Conservation (phyloP, 352 stramenopile species). For the Nothophytophthora sp. region DNA sequence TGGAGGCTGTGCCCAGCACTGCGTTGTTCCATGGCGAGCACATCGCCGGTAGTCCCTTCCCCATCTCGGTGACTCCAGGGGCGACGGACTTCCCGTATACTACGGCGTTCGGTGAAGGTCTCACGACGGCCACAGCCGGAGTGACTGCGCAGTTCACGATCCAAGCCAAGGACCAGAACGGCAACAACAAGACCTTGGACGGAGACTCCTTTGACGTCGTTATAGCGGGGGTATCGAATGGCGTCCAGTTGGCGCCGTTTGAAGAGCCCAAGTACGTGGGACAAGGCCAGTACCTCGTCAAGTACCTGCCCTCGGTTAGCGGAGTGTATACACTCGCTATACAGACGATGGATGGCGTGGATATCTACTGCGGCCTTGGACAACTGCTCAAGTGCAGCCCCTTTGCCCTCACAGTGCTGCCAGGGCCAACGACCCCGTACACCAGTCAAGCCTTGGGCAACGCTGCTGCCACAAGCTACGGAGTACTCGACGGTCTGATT, state of each 20-base stretch:
- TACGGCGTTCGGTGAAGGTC: constrained; percentile 83
- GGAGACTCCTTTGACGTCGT: constrained; percentile 81
- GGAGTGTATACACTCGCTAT: constrained; percentile 92
- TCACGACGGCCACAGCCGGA: constrained; percentile 80
- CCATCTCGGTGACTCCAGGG: constrained; percentile 88
- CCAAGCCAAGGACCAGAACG: constrained; percentile 92
- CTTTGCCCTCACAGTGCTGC: constrained; percentile 87
- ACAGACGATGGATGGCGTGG: constrained; percentile 87
- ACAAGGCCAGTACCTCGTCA: constrained; percentile 90
- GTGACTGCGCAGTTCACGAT: constrained; percentile 91
- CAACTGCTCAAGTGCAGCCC: constrained; percentile 94
- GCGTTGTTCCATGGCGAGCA: constrained; percentile 89
- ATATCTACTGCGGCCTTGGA: constrained; percentile 96
- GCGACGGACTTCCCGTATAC: constrained; percentile 96
- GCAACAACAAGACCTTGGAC: constrained; percentile 90
- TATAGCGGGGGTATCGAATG: constrained; percentile 42
- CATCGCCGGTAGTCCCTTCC: constrained; percentile 94
- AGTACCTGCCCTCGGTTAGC: constrained; percentile 84
- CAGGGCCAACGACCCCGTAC: constrained; percentile 87
- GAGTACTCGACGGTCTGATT: constrained; percentile 84
- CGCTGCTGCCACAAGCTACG: constrained; percentile 44
- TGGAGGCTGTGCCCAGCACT: constrained; percentile 81
- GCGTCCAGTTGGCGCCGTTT: constrained; percentile 52
- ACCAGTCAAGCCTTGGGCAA: constrained; percentile 90
- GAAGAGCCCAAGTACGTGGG: constrained; percentile 86